Conservation (phyloP, 495 filamentous ascomycete genomes). For the Aspergillus funiculosus region DNA sequence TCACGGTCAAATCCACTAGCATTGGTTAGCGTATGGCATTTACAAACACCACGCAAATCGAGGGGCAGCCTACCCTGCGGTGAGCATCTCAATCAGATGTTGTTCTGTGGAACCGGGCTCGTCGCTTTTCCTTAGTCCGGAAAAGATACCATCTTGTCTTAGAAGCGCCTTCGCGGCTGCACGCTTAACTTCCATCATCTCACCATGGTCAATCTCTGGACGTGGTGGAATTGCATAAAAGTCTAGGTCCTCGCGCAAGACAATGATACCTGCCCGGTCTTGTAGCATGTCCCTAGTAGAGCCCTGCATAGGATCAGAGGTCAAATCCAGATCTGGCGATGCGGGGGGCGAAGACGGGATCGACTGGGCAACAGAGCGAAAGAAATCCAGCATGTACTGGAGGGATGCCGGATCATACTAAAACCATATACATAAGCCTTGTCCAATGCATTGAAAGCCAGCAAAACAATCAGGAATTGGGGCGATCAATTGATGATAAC, state of each 20-base stretch:
- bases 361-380: conserved; percentile 88
- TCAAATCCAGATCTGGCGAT: conserved; percentile 56
- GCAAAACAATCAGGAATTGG: conserved; percentile 23
- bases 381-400: conserved; percentile 99
- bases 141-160: conserved; percentile 93
- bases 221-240: conserved; percentile 96
- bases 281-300: conserved; percentile 71
- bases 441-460: too few relatives aligned
- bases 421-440: conserved; percentile 50
- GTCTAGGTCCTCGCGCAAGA: conserved; percentile 91
- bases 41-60: too few relatives aligned
- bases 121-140: conserved; percentile 86
- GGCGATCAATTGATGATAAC: conserved; percentile 31
- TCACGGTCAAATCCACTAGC: conserved; percentile 90
- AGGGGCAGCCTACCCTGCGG: conserved; percentile 68
- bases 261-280: conserved; percentile 94
- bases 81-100: conserved; percentile 99
- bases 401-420: conserved; percentile 95
- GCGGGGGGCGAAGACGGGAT: conserved; percentile 70
- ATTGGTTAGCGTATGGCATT: conserved; percentile 14
- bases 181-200: conserved; percentile 96
- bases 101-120: conserved; percentile 95
- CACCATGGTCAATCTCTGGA: conserved; percentile 72
- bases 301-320: conserved; percentile 62
- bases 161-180: conserved; percentile 83